phyloP scores from a whole-genome alignment of 805 yeast genomes.

The Hanseniaspora valbyensis region DNA sequence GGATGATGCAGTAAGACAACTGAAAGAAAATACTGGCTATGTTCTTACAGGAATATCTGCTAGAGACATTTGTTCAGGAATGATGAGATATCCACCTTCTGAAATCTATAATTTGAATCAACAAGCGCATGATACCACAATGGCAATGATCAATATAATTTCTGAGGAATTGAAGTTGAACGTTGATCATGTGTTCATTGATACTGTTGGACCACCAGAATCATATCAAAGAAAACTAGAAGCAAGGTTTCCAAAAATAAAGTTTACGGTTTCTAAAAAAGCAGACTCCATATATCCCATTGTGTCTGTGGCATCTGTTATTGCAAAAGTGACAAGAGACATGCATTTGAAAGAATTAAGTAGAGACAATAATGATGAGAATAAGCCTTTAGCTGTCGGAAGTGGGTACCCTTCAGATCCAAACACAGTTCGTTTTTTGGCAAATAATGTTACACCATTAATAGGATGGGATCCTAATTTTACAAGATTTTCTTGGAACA shows the following conservation, averaged over 20 bases:
- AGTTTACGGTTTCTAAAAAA: conserved; percentile 78
- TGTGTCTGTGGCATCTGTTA: conserved; percentile 88
- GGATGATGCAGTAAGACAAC: conserved; percentile 16
- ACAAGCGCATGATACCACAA: conserved; percentile 94
- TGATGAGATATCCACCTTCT: conserved; percentile 55
- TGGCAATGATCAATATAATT: conserved; percentile 58
- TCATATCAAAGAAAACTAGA: conserved; percentile 69
- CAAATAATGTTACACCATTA: conserved; percentile 47
- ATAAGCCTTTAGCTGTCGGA: no score
- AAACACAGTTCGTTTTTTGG: conserved; percentile 68
- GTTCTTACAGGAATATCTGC: conserved; percentile 79
- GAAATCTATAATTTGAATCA: conserved; percentile 62
- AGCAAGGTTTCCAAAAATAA: conserved; percentile 53
- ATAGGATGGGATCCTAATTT: conserved; percentile 78
- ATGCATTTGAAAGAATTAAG: conserved; percentile 35
- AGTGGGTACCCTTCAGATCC: conserved; percentile 96
- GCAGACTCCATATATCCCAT: conserved; percentile 89
- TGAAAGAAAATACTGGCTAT: conserved; percentile 53
- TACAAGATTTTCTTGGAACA: conserved; percentile 87
- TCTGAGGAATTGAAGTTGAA: conserved; percentile 46
- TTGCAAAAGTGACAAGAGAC: conserved; percentile 94
- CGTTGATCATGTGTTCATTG: conserved; percentile 68
- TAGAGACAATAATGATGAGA: conserved; percentile 17
- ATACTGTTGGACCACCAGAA: conserved; percentile 93
- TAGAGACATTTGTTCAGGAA: conserved; percentile 73